Conservation (phyloP, 177 flowering plant genomes). For the Telopea speciosissima region DNA sequence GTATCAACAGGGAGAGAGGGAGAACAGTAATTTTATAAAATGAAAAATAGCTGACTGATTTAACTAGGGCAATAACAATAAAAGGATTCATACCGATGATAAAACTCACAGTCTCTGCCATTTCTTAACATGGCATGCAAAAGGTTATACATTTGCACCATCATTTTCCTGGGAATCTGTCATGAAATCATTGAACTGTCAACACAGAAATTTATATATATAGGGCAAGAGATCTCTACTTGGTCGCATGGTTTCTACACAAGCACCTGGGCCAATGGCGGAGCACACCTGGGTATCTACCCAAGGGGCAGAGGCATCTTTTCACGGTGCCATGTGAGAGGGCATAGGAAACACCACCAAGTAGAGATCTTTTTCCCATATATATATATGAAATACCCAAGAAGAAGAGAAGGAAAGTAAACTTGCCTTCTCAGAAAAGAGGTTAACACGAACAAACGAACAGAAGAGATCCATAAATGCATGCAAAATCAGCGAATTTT, state of each 20-base stretch:
- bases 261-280: no score
- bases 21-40: background rate
- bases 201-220: no score
- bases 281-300: no score
- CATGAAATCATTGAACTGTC: slow-evolving; percentile 9
- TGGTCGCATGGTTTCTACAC: no score
- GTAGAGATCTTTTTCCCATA: no score
- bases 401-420: slow-evolving; percentile 4
- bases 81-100: slow-evolving; percentile 61
- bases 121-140: slow-evolving; percentile 65
- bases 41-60: background rate
- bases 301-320: no score
- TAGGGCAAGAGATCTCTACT: no score
- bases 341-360: no score
- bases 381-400: background rate
- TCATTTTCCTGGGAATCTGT: slow-evolving; percentile 94
- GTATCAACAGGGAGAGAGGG: no score
- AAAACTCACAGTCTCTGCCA: slow-evolving; percentile 92
- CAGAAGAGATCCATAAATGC: slow-evolving; percentile 99
- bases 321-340: no score
- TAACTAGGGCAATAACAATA: background rate
- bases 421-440: slow-evolving; percentile 81
- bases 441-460: slow-evolving; percentile 83
- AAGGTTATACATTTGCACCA: slow-evolving; percentile 89
- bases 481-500: slow-evolving; percentile 87